Conservation (phyloP, 176 grass and related monocot species). For the Metroxylon sagu region DNA sequence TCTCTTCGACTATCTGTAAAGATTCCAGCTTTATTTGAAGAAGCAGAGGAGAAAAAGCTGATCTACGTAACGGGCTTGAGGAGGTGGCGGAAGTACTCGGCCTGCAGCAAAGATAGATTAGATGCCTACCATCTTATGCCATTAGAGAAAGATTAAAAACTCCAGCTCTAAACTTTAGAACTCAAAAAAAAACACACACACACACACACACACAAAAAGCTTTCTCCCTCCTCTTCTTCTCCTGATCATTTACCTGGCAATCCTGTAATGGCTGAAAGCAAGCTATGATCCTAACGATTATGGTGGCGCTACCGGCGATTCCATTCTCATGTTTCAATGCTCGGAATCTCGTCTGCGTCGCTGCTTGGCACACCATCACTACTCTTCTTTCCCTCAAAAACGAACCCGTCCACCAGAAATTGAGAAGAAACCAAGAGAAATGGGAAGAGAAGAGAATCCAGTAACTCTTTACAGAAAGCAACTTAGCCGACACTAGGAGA, state of each 20-base stretch:
- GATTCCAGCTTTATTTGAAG: conserved; percentile 15
- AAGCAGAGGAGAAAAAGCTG: conserved; percentile 15
- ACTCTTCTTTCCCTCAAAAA: conserved; percentile 27
- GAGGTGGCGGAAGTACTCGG: conserved; percentile 93
- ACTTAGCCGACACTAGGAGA: neutral
- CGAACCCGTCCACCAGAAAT: conserved; percentile 24
- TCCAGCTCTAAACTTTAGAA: no score
- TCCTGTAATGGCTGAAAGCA: conserved; percentile 75
- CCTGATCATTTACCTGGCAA: conserved; percentile 57
- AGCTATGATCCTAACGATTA: conserved; percentile 69
- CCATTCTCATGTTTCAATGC: conserved; percentile 91
- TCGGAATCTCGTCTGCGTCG: conserved; percentile 73
- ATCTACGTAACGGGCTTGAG: conserved; percentile 94
- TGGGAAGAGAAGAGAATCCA: conserved; percentile 21
- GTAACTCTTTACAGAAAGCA: neutral
- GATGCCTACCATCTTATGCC: no score
- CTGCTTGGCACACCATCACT: conserved; percentile 96
- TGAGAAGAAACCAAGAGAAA: conserved; percentile 8
- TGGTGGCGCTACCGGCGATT: conserved; percentile 32
- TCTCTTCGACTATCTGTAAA: conserved; percentile 15
- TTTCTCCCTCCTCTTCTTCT: no score
- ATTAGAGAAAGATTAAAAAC: no score
- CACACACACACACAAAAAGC: no score
- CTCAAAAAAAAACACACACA: no score
- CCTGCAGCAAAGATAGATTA: conserved; percentile 20